phyloP scores from a whole-genome alignment of 2,329 filamentous ascomycete species.

The Penicillium sp. region DNA sequence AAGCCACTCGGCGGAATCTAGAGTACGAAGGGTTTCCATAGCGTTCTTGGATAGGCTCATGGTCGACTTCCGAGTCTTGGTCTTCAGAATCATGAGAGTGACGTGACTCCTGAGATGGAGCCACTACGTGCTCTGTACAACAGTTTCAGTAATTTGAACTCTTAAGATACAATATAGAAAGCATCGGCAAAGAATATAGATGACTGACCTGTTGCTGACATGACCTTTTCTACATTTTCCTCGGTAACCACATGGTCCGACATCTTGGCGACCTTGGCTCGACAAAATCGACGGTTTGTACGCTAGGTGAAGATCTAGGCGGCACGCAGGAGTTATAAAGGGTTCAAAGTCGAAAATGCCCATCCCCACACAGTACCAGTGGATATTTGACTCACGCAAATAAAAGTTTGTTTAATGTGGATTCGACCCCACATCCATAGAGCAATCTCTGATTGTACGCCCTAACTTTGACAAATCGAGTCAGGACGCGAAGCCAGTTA shows the following conservation, averaged over 20 bases:
- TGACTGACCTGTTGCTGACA: constrained; percentile 20
- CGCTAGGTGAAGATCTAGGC: constrained; percentile 13
- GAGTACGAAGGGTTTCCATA: constrained; percentile 29
- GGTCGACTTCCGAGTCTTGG: constrained; percentile 18
- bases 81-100: constrained; percentile 17
- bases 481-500: constrained; percentile 10
- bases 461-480: constrained; percentile 14
- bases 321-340: constrained; percentile 15
- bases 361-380: constrained; percentile 10
- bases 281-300: constrained; percentile 2
- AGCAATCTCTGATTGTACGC: constrained; percentile 14
- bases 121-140: constrained; percentile 12
- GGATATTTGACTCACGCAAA: constrained; percentile 15
- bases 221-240: constrained; percentile 22
- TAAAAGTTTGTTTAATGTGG: constrained; percentile 17
- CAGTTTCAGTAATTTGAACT: background rate
- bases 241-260: constrained; percentile 17
- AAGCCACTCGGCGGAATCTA: constrained; percentile 36
- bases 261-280: constrained; percentile 13
- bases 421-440: constrained; percentile 16
- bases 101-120: constrained; percentile 15
- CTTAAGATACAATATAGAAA: background rate
- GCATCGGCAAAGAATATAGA: background rate
- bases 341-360: constrained; percentile 6
- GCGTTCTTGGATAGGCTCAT: constrained; percentile 29